Evolutionary conservation across 805 yeast genomes (phyloP), one percentile per base, ranked within the genome.

Genomic region (Blastobotrys chiropterorum): DNA sequence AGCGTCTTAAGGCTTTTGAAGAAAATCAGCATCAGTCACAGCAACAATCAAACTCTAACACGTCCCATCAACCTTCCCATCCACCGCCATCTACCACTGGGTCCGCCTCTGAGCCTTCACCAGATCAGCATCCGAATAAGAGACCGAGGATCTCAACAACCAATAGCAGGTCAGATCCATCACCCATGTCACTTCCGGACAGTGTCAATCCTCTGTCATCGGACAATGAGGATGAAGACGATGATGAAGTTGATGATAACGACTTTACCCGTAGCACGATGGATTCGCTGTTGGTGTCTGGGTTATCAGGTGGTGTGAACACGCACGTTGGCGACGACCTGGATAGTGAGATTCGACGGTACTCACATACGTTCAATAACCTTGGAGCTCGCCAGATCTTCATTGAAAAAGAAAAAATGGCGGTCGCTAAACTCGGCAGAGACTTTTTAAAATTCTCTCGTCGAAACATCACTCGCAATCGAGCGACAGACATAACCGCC

Each of bases 401-500:
- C 31, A 46, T 46, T 22, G 17, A 38, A 19, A 17, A 38, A n/a
- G 48, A 46, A 15, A 46, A 46, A 21, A 21, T 3, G 30, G 48
- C 48, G 2, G 15, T 46, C 2, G 48, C 48, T 2, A 46, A 21
- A 15, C 43, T 46, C 8, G 48, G 48, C 15, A 15, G 31, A 16
- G 48, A 46, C 17, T 46, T 46, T 17, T 20, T 46, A 16, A 46
- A 38, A 16, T 21, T 14, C 15, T 40, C 48, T 4, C 42, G 48
- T 3, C n/a, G 31, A 31, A 46, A 16, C 15, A 31, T 31, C 19
- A 26, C 38, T 7, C 13, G 19, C 5, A 44, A 44, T 16, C 42
- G 43, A 8, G 16, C 15, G 3, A 46, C 48, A 34, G 43, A 46
- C 20, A 17, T 46, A 2, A 11, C 43, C 3, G 48, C 48, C 2